A percentile compares a stretch with the other conserved stretches of the same genome.
phyloP scores from a whole-genome alignment of 148 eudicot species.

The Fagopyrum homotropicum region DNA sequence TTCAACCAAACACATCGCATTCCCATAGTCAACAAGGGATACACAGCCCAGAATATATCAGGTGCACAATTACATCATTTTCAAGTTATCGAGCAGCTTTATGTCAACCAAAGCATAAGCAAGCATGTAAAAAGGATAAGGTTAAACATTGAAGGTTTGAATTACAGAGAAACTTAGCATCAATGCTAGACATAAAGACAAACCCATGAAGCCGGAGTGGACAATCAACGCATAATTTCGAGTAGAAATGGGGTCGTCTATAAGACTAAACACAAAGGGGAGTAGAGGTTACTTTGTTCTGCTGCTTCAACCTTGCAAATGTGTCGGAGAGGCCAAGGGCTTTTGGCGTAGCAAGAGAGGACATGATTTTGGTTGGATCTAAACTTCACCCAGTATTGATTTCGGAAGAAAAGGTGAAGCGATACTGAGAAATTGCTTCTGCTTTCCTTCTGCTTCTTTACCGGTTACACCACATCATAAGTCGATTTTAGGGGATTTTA shows the following conservation, averaged over 20 bases:
- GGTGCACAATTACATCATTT: not conserved
- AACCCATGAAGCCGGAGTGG: not conserved
- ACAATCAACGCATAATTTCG: not conserved
- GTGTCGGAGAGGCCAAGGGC: constrained; percentile 66
- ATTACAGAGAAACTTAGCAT: not conserved
- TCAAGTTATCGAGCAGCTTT: not conserved
- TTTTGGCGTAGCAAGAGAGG: constrained; percentile 18
- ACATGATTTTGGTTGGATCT: not conserved
- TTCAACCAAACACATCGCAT: not conserved
- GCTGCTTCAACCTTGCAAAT: constrained; percentile 47
- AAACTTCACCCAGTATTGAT: not conserved
- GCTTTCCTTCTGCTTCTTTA: not conserved
- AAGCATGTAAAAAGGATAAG: not conserved
- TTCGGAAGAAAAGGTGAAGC: not conserved
- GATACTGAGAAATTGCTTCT: not conserved
- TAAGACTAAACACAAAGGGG: not conserved
- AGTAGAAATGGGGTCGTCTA: not conserved
- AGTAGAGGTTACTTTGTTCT: constrained; percentile 45
- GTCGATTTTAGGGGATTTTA: too few species aligned
- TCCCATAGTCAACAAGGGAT: not conserved
- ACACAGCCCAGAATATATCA: too few species aligned
- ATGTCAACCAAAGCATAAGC: not conserved
- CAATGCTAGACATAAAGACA: not conserved
- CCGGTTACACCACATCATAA: too few species aligned
- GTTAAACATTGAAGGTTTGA: not conserved